Conservation (phyloP, 495 filamentous ascomycete genomes). For the Lindgomyces ingoldianus region DNA sequence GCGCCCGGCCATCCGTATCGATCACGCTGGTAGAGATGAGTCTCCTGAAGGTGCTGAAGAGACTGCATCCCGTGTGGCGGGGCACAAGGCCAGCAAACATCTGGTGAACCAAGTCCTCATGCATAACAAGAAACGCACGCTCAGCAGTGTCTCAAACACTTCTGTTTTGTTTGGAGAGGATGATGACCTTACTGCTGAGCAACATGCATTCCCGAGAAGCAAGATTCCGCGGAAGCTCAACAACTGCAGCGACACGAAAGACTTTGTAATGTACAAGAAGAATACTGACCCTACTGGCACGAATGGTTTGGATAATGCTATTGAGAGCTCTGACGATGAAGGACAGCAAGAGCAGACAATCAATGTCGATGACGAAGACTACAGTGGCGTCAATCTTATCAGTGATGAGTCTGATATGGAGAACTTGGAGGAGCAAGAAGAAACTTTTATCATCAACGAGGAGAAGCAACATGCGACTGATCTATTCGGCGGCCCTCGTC, state of each 20-base stretch:
- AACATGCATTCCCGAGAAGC: conserved; percentile 22
- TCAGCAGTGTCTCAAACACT: conserved; percentile 37
- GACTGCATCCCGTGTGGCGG: conserved; percentile 31
- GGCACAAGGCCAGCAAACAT: conserved; percentile 21
- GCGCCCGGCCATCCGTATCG: conserved; percentile 31
- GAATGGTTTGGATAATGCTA: conserved; percentile 35
- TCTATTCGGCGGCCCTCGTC: conserved; percentile 38
- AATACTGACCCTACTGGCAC: background rate
- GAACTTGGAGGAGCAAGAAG: conserved; percentile 60
- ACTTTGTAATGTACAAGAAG: conserved; percentile 29
- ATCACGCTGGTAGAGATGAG: conserved; percentile 23
- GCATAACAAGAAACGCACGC: conserved; percentile 34
- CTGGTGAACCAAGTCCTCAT: conserved; percentile 2
- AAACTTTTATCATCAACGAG: conserved; percentile 63
- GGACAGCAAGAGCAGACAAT: conserved; percentile 4
- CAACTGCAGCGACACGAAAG: conserved; percentile 14
- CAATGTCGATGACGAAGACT: conserved; percentile 64
- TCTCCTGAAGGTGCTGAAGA: conserved; percentile 22
- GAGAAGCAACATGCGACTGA: conserved; percentile 47
- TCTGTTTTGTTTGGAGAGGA: conserved; percentile 30
- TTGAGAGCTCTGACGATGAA: conserved; percentile 47
- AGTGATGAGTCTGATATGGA: conserved; percentile 74
- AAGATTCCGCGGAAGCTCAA: conserved; percentile 31
- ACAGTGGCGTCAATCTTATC: conserved; percentile 74
- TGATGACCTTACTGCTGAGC: conserved; percentile 5